A percentile compares a stretch with the other conserved stretches of the same genome.
These are phyloP conservation scores for Serendipita sp. DNA, from an alignment of 768 basidiomycete species.

Conservation along the genomic window DNA sequence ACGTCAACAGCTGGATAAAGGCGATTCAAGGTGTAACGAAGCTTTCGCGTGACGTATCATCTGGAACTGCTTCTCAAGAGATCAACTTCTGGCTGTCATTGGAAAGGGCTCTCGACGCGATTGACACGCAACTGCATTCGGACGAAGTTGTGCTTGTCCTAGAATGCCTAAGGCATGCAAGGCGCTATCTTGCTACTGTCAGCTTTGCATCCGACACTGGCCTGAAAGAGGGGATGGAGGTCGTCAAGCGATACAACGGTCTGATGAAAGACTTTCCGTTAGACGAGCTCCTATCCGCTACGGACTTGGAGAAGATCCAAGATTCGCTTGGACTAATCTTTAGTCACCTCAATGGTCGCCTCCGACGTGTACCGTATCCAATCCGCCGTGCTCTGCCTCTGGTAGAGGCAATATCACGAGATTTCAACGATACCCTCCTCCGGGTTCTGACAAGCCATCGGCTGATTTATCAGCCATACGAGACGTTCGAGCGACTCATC, in stretches of 20 bases:
- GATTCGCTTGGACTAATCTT: constrained; percentile 81
- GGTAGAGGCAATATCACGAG: constrained; percentile 93
- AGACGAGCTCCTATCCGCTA: constrained; percentile 90
- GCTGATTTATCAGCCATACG: constrained; percentile 85
- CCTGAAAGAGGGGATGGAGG: constrained; percentile 81
- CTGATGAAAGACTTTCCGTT: constrained; percentile 99
- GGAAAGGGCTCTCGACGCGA: constrained; percentile 84
- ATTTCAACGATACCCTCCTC: constrained; percentile 90
- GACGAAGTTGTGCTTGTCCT: constrained; percentile 88
- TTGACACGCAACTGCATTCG: constrained; percentile 79
- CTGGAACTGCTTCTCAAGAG: constrained; percentile 94
- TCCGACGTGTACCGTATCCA: constrained; percentile 91
- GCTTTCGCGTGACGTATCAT: constrained; percentile 80
- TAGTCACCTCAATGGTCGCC: constrained; percentile 85
- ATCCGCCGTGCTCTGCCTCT: constrained; percentile 90
- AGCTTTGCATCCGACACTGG: constrained; percentile 98
- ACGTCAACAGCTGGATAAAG: constrained; percentile 98
- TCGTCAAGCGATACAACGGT: constrained; percentile 88
- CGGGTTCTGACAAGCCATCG: constrained; percentile 84
- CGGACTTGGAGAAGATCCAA: constrained; percentile 89
- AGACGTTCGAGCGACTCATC: constrained; percentile 81
- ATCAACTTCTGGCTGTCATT: constrained; percentile 98
- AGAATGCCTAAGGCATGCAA: constrained; percentile 89
- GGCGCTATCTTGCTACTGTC: constrained; percentile 92
- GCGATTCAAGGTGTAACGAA: constrained; percentile 94